phyloP scores from a whole-genome alignment of 805 yeast species.

The Brettanomyces custersianus region DNA sequence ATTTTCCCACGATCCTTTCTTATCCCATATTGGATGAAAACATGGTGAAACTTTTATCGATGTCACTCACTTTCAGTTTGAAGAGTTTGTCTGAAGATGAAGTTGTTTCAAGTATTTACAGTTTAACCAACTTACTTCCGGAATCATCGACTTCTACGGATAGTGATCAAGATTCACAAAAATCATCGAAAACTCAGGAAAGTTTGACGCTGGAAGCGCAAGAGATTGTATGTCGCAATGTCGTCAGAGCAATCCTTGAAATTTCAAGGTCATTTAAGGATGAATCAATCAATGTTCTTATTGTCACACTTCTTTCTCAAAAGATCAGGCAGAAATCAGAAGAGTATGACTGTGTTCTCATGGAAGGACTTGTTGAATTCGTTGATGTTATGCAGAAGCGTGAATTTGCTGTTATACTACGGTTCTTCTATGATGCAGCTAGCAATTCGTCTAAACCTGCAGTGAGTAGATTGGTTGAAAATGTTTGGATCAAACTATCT shows the following conservation, averaged over 20 bases:
- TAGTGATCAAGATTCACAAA: background rate
- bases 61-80: constrained; percentile 56
- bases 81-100: constrained; percentile 70
- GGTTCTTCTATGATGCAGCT: constrained; percentile 45
- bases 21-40: constrained; percentile 39
- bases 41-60: constrained; percentile 45
- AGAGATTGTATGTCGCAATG: constrained; percentile 45
- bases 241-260: constrained; percentile 58
- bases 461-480: constrained; percentile 12
- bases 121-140: constrained; percentile 64
- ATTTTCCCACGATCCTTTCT: constrained; percentile 45
- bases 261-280: constrained; percentile 62
- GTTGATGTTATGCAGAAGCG: constrained; percentile 53
- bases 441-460: constrained; percentile 28
- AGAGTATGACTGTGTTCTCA: constrained; percentile 44
- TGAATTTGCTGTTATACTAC: constrained; percentile 58
- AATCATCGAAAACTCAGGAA: constrained; percentile 18
- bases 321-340: constrained; percentile 44
- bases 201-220: constrained; percentile 16
- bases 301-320: constrained; percentile 76
- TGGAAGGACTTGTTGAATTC: constrained; percentile 55
- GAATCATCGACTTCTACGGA: constrained; percentile 22
- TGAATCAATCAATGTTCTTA: constrained; percentile 63
- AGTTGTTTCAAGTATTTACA: constrained; percentile 75
- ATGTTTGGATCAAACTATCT: constrained; percentile 42